Evolutionary conservation across 257 asterid genomes (phyloP).

Genomic region (Solanum okadae): DNA sequence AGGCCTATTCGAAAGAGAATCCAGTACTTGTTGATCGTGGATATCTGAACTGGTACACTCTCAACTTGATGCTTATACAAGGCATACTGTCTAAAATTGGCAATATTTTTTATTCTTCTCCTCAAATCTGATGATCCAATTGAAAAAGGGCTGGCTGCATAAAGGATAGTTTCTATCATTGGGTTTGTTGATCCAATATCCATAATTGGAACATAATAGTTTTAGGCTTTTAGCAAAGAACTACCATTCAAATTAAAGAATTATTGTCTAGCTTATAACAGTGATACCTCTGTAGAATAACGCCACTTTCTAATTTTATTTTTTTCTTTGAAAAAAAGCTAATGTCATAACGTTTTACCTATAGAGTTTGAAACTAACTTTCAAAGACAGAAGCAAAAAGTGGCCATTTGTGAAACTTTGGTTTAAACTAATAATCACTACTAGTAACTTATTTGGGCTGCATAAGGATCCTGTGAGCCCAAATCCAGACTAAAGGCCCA

Average conservation of each 20-base stretch:
- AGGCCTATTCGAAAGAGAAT: background rate
- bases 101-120: background rate
- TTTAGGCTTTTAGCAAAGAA: background rate
- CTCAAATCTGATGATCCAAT: background rate
- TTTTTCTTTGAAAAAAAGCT: background rate
- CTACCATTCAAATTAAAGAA: background rate
- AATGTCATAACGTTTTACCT: background rate
- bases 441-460: background rate
- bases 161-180: background rate
- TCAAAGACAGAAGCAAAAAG: background rate
- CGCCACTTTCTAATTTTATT: background rate
- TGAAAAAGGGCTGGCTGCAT: background rate
- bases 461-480: background rate
- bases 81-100: background rate
- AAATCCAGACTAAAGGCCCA: background rate
- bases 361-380: background rate
- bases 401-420: background rate
- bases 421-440: background rate
- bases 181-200: background rate
- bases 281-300: background rate
- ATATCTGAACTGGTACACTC: too few species aligned
- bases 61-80: background rate
- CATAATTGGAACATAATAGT: background rate
- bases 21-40: background rate
- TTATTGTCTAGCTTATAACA: background rate